phyloP scores from a whole-genome alignment of 257 asterid genomes.

The Salvia rosmarinus region DNA sequence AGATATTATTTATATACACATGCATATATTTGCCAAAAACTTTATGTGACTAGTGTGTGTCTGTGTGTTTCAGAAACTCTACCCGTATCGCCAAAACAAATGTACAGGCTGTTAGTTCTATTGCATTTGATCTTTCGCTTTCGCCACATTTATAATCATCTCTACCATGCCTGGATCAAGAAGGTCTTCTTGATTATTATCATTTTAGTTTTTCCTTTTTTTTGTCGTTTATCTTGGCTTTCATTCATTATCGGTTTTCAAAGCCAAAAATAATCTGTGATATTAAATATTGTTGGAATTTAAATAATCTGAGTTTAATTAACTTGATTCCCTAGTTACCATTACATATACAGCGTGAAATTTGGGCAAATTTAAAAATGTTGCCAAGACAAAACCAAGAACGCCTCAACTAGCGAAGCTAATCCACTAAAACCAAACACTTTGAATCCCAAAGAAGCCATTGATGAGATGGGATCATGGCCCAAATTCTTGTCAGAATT shows the following conservation, averaged over 20 bases:
- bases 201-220: neutral
- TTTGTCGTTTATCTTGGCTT: neutral
- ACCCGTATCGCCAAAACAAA: slow-evolving; percentile 33
- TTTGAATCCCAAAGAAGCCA: slow-evolving; percentile 43
- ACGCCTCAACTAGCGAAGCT: slow-evolving; percentile 37
- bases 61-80: slow-evolving; percentile 24
- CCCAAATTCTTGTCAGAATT: slow-evolving; percentile 34
- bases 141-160: slow-evolving; percentile 33
- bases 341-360: slow-evolving; percentile 31
- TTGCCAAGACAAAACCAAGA: slow-evolving; percentile 27
- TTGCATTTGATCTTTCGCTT: slow-evolving; percentile 28
- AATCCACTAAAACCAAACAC: slow-evolving; percentile 31
- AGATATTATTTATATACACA: neutral
- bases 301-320: slow-evolving; percentile 1
- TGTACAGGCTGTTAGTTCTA: slow-evolving; percentile 15
- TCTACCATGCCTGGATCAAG: neutral
- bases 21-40: neutral
- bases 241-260: neutral
- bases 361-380: slow-evolving; percentile 11
- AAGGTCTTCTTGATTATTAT: neutral
- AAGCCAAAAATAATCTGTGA: neutral
- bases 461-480: slow-evolving; percentile 26
- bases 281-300: neutral
- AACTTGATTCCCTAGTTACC: slow-evolving; percentile 20
- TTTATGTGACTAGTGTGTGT: slow-evolving; percentile 20